Conservation (phyloP, 345 rosid species). For the Fremontodendron californicum region DNA sequence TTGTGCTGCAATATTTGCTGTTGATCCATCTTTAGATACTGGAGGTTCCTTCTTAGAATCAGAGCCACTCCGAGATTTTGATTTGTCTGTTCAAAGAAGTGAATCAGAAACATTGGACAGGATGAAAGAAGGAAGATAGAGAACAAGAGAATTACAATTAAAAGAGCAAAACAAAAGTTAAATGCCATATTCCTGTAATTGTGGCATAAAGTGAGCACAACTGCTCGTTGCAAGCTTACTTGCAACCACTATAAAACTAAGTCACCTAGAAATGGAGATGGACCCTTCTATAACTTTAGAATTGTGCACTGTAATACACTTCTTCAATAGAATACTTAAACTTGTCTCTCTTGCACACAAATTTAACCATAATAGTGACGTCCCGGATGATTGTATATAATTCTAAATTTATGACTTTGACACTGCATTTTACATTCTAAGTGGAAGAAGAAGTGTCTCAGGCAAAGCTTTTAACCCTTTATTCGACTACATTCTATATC, state of each 20-base stretch:
- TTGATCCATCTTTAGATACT: constrained; percentile 56
- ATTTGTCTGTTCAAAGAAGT: constrained; percentile 52
- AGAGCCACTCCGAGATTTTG: constrained; percentile 56
- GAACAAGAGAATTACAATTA: not conserved
- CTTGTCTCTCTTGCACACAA: not conserved
- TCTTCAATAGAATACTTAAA: not conserved
- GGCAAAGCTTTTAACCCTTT: not conserved
- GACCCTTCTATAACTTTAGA: not conserved
- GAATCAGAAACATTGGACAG: not conserved
- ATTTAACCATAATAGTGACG: not conserved
- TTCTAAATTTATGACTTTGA: not conserved
- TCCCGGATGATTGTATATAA: not conserved
- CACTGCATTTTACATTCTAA: constrained; percentile 1
- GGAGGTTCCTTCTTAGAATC: constrained; percentile 64
- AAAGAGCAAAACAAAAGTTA: not conserved
- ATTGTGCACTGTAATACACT: not conserved
- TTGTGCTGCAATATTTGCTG: constrained; percentile 76
- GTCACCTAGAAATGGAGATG: not conserved
- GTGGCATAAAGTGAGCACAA: not conserved
- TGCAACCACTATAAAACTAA: not conserved
- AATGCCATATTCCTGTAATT: not conserved
- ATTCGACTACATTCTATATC: not conserved
- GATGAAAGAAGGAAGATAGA: not conserved
- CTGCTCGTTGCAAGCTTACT: not conserved
- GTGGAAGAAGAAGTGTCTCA: not conserved